Evolutionary conservation across 1,284 basidiomycete genomes (phyloP), one percentile per base, ranked within the genome.

Genomic region (Meripilus lineatus): DNA sequence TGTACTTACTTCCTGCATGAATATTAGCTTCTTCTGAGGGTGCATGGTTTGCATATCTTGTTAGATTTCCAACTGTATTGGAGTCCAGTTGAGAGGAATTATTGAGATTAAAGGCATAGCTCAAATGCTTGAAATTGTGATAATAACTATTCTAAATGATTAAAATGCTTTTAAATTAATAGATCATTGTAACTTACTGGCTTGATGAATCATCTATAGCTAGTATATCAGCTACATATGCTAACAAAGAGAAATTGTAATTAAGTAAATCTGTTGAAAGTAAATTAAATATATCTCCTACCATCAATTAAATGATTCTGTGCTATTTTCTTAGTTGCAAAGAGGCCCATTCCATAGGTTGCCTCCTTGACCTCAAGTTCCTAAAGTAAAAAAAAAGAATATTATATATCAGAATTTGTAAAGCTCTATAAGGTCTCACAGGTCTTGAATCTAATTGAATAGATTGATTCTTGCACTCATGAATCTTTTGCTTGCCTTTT

Each of bases 31-130:
- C 47, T 0, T 45, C 46, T 1, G 44, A 35, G 3, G 28, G 41
- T 14, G 66, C 59, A 54, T 84, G 80, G 50, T 86, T 80, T 37
- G 84, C 71, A 51, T 75, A 84, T 20, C 80, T 65, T 4, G 77
- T 68, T 17, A 69, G 63, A 44, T 84, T 82, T 2, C 81, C 83
- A 1, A 66, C 65, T 26, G 63, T 68, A 2, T 68, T 60, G 36
- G 75, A 66, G 56, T 86, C 83, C 5, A 83, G 55, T 2, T 68
- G 58, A 17, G 70, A 47, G 0, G 55, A 53, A 0, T 53, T 32
- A 43, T 76, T 71, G n/a, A 82, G 57, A 11, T 58, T 59, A 44
- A 82, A 86, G 5, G 75, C 60, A 49, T 86, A 85, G 3, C 62
- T 54, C 17, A 69, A 63, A 39, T 76, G 68, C 3, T 34, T 50